Conservation (phyloP, 129 eudicot genomes). For the Flaveria brownii region DNA sequence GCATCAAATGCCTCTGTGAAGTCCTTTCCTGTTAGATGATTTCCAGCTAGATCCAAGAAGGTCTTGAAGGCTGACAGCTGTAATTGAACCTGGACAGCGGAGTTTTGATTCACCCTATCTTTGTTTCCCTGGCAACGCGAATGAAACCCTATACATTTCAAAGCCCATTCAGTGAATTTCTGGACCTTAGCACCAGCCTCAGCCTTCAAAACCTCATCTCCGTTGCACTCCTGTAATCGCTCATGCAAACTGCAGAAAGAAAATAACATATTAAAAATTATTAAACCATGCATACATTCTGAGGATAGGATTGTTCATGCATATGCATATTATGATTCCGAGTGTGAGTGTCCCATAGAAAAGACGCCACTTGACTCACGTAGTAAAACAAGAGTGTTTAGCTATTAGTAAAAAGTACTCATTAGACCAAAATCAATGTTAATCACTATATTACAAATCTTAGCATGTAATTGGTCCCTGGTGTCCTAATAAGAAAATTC, state of each 20-base stretch:
- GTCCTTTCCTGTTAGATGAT: conserved; percentile 80
- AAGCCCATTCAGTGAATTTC: conserved; percentile 98
- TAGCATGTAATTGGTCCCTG: not conserved
- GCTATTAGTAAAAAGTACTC: not conserved
- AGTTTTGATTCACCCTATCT: conserved; percentile 67
- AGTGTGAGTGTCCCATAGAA: not conserved
- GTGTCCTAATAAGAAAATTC: not conserved
- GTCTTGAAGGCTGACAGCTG: conserved; percentile 87
- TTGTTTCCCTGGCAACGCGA: conserved; percentile 81
- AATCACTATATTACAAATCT: not conserved
- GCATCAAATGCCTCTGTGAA: conserved; percentile 99
- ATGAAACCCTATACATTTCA: conserved; percentile 94
- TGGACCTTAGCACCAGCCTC: conserved; percentile 97
- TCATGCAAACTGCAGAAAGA: conserved; percentile 67
- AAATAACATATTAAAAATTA: not conserved
- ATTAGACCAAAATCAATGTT: not conserved
- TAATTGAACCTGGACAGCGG: conserved; percentile 78
- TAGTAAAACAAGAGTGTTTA: not conserved
- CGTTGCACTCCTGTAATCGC: conserved; percentile 92
- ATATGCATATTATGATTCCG: not conserved
- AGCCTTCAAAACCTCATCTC: conserved; percentile 94
- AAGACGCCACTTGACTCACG: conserved; percentile 3
- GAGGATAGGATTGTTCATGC: not conserved
- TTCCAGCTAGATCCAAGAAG: conserved; percentile 92
- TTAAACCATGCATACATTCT: not conserved